phyloP scores from a whole-genome alignment of 805 yeast genomes.

The Jamesozyma spencerorum region DNA sequence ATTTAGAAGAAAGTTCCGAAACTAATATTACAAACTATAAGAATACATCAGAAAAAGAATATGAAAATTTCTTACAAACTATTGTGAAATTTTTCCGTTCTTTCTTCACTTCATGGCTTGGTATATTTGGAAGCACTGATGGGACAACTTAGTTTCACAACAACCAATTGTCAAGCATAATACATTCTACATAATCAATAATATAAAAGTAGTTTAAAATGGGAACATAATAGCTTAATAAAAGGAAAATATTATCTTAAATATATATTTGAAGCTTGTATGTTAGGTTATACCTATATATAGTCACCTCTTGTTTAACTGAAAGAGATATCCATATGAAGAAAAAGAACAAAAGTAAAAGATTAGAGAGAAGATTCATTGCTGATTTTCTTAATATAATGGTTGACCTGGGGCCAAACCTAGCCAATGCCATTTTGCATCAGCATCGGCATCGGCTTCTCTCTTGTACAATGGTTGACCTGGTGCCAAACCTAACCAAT shows the following conservation, averaged over 20 bases:
- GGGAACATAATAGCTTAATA: too few species aligned
- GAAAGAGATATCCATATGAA: too few species aligned
- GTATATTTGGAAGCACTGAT: background rate
- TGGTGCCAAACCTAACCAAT: slow-evolving; percentile 18
- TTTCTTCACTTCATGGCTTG: slow-evolving; percentile 8
- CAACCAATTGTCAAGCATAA: too few species aligned
- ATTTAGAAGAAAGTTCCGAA: background rate
- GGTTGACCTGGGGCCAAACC: slow-evolving; percentile 22
- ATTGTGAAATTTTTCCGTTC: slow-evolving; percentile 5
- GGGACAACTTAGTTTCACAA: background rate
- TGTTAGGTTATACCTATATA: too few species aligned
- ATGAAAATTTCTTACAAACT: slow-evolving; percentile 6
- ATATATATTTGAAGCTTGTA: too few species aligned
- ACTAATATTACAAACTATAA: background rate
- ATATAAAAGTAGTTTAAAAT: too few species aligned
- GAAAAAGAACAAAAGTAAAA: too few species aligned
- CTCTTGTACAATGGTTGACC: slow-evolving; percentile 25
- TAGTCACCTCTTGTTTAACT: too few species aligned
- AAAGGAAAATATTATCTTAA: too few species aligned
- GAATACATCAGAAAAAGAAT: background rate
- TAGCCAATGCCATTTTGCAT: slow-evolving; percentile 25
- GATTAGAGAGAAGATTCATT: background rate
- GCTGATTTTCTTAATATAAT: slow-evolving; percentile 8
- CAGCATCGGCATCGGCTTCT: slow-evolving; percentile 25
- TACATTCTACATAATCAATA: too few species aligned